These are phyloP conservation scores for Solanum lignicaule DNA, from an alignment of 257 asterid genomes.

Conservation along the genomic window DNA sequence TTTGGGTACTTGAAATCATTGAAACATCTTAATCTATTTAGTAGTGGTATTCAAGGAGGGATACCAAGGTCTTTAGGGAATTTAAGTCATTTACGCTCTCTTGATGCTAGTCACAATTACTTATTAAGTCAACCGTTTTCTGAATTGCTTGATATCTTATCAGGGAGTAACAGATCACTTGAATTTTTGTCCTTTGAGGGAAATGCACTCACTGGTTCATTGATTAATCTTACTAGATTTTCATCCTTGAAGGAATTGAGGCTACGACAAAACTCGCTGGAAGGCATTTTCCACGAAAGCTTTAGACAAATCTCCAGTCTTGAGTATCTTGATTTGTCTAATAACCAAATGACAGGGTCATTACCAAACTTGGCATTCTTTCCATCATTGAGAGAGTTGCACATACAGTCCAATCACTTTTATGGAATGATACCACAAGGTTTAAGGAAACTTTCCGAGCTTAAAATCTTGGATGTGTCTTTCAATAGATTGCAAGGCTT, in stretches of 20 bases:
- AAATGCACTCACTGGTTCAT: neutral
- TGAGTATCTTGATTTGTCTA: neutral
- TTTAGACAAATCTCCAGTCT: neutral
- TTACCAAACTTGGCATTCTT: neutral
- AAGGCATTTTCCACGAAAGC: neutral
- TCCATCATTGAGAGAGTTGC: neutral
- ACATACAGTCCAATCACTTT: neutral
- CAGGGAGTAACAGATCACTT: neutral
- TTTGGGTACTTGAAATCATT: neutral
- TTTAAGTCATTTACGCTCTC: neutral
- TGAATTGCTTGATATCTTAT: neutral
- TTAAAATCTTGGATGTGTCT: neutral
- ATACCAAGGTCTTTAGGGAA: neutral
- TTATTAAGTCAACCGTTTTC: neutral
- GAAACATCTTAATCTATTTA: neutral
- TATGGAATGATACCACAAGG: neutral
- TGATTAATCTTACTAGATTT: neutral
- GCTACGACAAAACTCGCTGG: neutral
- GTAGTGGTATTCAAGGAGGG: neutral
- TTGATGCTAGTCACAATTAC: fast-evolving
- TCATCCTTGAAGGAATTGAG: neutral
- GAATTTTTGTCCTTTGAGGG: neutral
- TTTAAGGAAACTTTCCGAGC: neutral
- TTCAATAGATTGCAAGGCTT: neutral
- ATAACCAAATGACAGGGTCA: neutral